These are phyloP conservation scores for Starmerella cellae DNA, from an alignment of 805 yeast genomes.

Conservation along the genomic window DNA sequence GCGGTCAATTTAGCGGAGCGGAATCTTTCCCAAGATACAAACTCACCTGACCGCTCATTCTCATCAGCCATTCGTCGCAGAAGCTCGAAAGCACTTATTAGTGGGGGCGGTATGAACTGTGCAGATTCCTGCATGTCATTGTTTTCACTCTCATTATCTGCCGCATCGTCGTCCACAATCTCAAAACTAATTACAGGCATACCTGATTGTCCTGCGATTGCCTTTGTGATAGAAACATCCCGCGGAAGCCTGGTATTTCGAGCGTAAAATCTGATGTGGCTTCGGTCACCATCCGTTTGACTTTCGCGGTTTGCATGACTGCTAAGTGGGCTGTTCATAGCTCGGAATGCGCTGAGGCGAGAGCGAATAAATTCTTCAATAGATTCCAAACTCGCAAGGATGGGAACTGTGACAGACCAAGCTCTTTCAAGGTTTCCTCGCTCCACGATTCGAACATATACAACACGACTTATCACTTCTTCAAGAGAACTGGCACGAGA, in stretches of 20 bases:
- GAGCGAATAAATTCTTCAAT: slow-evolving; percentile 7
- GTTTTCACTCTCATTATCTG: background rate
- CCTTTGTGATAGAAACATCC: slow-evolving; percentile 8
- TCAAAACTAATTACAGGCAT: slow-evolving; percentile 3
- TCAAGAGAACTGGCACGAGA: slow-evolving; percentile 4
- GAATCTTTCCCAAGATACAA: slow-evolving; percentile 6
- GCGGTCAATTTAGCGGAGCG: slow-evolving; percentile 58
- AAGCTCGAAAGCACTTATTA: background rate
- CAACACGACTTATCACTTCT: slow-evolving; percentile 3
- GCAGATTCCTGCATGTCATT: background rate
- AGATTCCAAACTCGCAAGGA: slow-evolving; percentile 3
- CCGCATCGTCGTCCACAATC: slow-evolving; percentile 2
- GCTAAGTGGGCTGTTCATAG: background rate
- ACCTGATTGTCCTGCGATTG: slow-evolving; percentile 1
- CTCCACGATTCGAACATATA: slow-evolving; percentile 1
- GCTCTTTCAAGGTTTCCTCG: background rate
- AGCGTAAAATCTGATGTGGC: slow-evolving; percentile 4
- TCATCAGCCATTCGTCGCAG: slow-evolving; percentile 4
- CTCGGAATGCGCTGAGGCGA: background rate
- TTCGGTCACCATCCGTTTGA: background rate
- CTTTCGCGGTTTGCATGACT: background rate
- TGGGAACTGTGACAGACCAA: slow-evolving; percentile 4
- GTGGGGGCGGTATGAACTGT: background rate
- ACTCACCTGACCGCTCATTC: slow-evolving; percentile 9
- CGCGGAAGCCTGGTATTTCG: slow-evolving; percentile 3